Base-by-base conservation (phyloP, 23 red algal species). In the Pyropia haitanensis region DNA sequence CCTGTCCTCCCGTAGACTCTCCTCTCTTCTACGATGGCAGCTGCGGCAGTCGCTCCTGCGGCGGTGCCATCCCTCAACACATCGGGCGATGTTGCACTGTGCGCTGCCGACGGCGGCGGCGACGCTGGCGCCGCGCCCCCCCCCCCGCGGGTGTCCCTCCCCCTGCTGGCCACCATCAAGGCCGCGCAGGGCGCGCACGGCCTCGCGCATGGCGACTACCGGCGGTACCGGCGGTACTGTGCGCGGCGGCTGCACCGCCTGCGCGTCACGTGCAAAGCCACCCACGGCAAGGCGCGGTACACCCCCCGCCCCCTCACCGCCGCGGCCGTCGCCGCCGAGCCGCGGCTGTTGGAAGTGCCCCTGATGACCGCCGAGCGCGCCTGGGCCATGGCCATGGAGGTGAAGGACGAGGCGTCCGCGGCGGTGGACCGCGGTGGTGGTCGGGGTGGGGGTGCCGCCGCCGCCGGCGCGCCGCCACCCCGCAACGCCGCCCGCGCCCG, bases 371-470 rank as follows among this genome's bases (percentile, higher is more conserved):
- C 90, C 15, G 90, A 95, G 69, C 78, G 90, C 1, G 75, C 77
- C n/a, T 95, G 90, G 90, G 74, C 78, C 17, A 56, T 68, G 23
- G 82, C 75, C 51, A 95, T 95, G 90, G 81, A 81, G 23, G 60
- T 78, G 67, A 95, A 95, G 76, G 61, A 81, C 39, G 39, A 46
- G 10, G 39, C 39, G 7, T 46, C 39, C 13, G 39, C 39, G 2
- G 39, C 39, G 39, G 4, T 46, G 39, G 39, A 46, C 39, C 39
- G 39, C 39, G 39, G 39, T 46, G 39, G 39, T 46, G 39, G 39
- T 12, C 3, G 31, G 2, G 31, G 31, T 33, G 31, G 31, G 2
- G 31, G 31, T 33, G 6, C 3, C 6, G 39, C 5, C 39, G 39
- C 5, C 32, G 78, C 64, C 27, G 63, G 28, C 25, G 48, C 23